Conservation (phyloP, 805 yeast species). For the Pichia scutulata region DNA sequence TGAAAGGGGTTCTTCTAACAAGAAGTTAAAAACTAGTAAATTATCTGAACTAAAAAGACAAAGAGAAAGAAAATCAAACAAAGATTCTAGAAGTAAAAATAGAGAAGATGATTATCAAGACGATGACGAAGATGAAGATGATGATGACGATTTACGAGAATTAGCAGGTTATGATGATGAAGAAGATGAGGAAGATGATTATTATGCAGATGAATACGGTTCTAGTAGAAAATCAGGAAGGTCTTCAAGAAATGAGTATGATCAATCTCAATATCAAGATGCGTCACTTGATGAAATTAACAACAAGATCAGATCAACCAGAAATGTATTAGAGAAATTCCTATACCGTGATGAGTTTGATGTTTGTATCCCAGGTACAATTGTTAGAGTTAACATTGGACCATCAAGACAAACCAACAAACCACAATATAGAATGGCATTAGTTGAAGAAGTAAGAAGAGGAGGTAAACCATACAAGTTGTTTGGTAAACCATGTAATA, state of each 20-base stretch:
- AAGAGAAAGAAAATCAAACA: slow-evolving; percentile 26
- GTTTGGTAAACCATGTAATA: slow-evolving; percentile 37
- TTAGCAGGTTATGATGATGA: slow-evolving; percentile 25
- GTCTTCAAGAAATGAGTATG: slow-evolving; percentile 31
- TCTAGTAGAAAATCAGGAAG: slow-evolving; percentile 25
- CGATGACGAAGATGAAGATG: slow-evolving; percentile 29
- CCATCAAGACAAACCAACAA: slow-evolving; percentile 50
- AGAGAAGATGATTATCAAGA: slow-evolving; percentile 3
- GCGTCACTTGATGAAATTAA: slow-evolving; percentile 62
- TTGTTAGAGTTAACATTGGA: slow-evolving; percentile 80
- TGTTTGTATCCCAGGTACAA: slow-evolving; percentile 62
- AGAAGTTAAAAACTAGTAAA: slow-evolving; percentile 27
- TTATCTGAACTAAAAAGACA: slow-evolving; percentile 30
- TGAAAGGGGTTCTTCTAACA: slow-evolving; percentile 22
- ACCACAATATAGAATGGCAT: slow-evolving; percentile 76
- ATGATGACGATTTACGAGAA: slow-evolving; percentile 39
- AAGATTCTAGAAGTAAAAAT: slow-evolving; percentile 9
- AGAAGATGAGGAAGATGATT: slow-evolving; percentile 26
- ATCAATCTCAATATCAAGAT: slow-evolving; percentile 29
- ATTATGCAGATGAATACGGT: slow-evolving; percentile 20
- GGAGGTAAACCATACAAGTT: slow-evolving; percentile 36
- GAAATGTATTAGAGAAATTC: slow-evolving; percentile 64
- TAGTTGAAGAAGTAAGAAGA: slow-evolving; percentile 51
- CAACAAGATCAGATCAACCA: slow-evolving; percentile 59
- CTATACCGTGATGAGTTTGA: slow-evolving; percentile 80